Evolutionary conservation across 805 yeast species (phyloP), one percentile per base, ranked within the genome.

Genomic region (Candida coleopterorum): DNA sequence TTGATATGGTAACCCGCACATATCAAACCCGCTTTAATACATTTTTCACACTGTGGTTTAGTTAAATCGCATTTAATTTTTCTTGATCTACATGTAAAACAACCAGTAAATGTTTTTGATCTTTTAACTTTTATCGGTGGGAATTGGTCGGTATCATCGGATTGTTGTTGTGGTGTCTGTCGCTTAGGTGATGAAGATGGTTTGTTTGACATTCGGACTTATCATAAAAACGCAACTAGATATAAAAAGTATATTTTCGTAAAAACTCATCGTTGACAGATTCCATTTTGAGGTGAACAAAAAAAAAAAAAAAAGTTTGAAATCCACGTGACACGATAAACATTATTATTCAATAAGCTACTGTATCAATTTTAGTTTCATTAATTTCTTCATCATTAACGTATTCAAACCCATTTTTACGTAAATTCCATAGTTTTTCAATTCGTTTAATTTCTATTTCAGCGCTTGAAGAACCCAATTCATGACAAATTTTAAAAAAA

Each of bases 1-100:
- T 82, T 84, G 39, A 88, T 81, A 42, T 77, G 85, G 51, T 87
- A 88, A 0, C 96, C 96, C 20, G 81, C 86, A 51, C 96, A 88
- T 3, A 66, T 62, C 18, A 84, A 54, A 0, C 81, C 79, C 0
- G 85, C 72, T 49, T 77, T 79, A 27, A 65, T 64, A 56, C 96
- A 88, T 39, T 84, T 70, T n/a, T 58, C 53, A 58, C 96, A 88
- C 10, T 61, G 53, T 0, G 96, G 96, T 44, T 70, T 72, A 11
- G 69, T 64, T 38, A 83, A 63, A 53, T 86, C 95, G 57, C 96
- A 88, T 40, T 84, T 79, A 32, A 87, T 80, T 56, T 86, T 84
- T 30, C 96, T 59, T 11, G 80, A 64, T 29, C 96, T 70, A 50
- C 96, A 87, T 0, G 95, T 85, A 67, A 85, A 85, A 53, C 96